These are phyloP conservation scores for Diphasiastrum complanatum DNA, from an alignment of 83 land plant species.

Conservation along the genomic window DNA sequence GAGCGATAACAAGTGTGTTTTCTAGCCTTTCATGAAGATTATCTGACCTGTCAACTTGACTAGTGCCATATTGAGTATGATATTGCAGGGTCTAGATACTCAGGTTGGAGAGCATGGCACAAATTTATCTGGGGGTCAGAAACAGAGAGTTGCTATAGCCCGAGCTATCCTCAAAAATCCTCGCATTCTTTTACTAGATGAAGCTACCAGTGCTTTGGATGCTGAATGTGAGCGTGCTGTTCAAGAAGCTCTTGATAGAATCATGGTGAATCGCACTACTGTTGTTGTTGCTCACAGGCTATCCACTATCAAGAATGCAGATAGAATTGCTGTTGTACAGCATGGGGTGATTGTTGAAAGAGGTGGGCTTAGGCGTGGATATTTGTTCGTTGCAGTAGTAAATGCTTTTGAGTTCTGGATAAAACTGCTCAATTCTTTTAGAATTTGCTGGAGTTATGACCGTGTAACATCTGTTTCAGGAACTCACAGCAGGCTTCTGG, in stretches of 20 bases:
- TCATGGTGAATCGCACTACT: constrained; percentile 37
- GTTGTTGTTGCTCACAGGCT: constrained; percentile 46
- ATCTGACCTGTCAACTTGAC: too few species aligned
- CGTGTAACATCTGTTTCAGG: too few species aligned
- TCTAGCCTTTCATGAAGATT: too few species aligned
- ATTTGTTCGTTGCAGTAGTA: too few species aligned
- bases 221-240: constrained; percentile 39
- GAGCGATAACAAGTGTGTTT: too few species aligned
- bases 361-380: too few species aligned
- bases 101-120: constrained; percentile 38
- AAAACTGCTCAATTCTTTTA: too few species aligned
- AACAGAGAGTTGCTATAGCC: constrained; percentile 46
- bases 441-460: too few species aligned
- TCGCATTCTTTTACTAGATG: constrained; percentile 40
- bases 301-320: constrained; percentile 35
- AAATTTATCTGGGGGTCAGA: constrained; percentile 51
- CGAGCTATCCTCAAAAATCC: constrained; percentile 50
- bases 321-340: constrained; percentile 39
- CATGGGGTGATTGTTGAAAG: constrained; percentile 36
- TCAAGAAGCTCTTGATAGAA: constrained; percentile 41
- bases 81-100: constrained; percentile 31
- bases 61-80: too few species aligned
- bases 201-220: constrained; percentile 52
- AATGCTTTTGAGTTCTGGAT: too few species aligned
- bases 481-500: too few species aligned